Percentiles rank a stretch among this genome's conserved stretches.
These are phyloP conservation scores for Fusarium buharicum DNA, from an alignment of 2,329 filamentous ascomycete species.

Conservation along the genomic window DNA sequence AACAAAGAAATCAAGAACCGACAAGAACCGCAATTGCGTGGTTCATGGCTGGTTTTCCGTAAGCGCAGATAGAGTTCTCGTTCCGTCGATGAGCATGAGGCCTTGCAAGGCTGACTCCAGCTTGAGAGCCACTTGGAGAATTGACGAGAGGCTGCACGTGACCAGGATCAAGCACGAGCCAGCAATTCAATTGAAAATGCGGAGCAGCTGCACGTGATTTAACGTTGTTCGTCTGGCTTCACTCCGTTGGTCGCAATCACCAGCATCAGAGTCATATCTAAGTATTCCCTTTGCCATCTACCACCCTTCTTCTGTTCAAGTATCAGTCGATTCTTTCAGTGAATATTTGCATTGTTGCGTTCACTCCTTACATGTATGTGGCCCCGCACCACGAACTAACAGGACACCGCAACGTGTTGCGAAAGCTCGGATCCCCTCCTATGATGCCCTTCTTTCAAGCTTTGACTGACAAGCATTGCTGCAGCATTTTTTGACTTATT, in stretches of 20 bases:
- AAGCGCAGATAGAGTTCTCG: background rate
- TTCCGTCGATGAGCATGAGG: background rate
- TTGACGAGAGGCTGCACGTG: slow-evolving; percentile 39
- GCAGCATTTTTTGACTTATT: slow-evolving; percentile 43
- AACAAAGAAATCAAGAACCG: too few species aligned
- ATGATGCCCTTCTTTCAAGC: slow-evolving; percentile 43
- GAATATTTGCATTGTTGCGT: slow-evolving; percentile 48
- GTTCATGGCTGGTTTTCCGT: too few species aligned
- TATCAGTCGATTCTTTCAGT: slow-evolving; percentile 54
- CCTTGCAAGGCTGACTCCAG: slow-evolving; percentile 18
- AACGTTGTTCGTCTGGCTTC: slow-evolving; percentile 33
- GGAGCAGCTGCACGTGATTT: slow-evolving; percentile 45
- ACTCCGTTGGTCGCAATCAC: slow-evolving; percentile 39
- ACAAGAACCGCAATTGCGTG: too few species aligned
- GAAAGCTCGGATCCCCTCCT: slow-evolving; percentile 46
- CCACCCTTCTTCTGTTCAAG: slow-evolving; percentile 53
- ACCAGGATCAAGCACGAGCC: slow-evolving; percentile 34
- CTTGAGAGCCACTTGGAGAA: slow-evolving; percentile 1
- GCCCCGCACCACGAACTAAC: slow-evolving; percentile 24
- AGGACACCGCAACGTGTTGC: slow-evolving; percentile 43
- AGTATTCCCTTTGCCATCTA: slow-evolving; percentile 48
- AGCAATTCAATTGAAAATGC: slow-evolving; percentile 23
- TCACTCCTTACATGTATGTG: slow-evolving; percentile 51
- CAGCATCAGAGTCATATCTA: slow-evolving; percentile 38
- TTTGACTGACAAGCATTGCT: slow-evolving; percentile 44